phyloP scores from a whole-genome alignment of 306 rosid species.

The Cyclanthera cordifolia region DNA sequence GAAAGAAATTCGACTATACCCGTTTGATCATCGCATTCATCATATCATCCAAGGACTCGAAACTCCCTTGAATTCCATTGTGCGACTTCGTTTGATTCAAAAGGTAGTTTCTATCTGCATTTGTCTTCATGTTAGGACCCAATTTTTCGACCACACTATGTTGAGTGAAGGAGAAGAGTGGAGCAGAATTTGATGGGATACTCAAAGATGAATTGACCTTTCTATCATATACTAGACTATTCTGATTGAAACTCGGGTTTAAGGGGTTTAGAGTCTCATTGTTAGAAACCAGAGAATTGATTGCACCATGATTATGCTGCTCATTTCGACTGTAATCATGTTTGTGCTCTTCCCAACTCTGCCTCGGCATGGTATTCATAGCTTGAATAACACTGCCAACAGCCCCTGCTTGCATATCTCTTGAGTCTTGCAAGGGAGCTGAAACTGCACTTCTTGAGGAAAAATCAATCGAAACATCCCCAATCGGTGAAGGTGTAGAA shows the following conservation, averaged over 20 bases:
- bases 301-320: constrained; percentile 22
- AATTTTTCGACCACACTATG: constrained; percentile 20
- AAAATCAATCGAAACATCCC: constrained; percentile 7
- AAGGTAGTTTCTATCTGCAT: constrained; percentile 26
- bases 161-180: constrained; percentile 25
- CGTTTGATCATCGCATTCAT: constrained; percentile 28
- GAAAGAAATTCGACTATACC: constrained; percentile 28
- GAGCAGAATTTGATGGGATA: constrained; percentile 24
- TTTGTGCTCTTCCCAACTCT: constrained; percentile 14
- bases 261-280: constrained; percentile 15
- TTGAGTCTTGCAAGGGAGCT: constrained; percentile 9
- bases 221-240: constrained; percentile 20
- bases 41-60: constrained; percentile 43
- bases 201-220: constrained; percentile 22
- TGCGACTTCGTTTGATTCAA: constrained; percentile 25
- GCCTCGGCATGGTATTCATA: constrained; percentile 9
- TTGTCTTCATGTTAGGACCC: constrained; percentile 20
- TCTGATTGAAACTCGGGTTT: constrained; percentile 33
- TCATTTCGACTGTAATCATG: constrained; percentile 4
- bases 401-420: background rate
- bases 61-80: constrained; percentile 27
- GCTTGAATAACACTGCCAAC: constrained; percentile 10
- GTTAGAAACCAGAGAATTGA: constrained; percentile 23
- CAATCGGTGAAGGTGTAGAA: background rate
- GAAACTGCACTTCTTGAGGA: constrained; percentile 8